Conservation (phyloP, 768 basidiomycete genomes). For the Trametes punicea region DNA sequence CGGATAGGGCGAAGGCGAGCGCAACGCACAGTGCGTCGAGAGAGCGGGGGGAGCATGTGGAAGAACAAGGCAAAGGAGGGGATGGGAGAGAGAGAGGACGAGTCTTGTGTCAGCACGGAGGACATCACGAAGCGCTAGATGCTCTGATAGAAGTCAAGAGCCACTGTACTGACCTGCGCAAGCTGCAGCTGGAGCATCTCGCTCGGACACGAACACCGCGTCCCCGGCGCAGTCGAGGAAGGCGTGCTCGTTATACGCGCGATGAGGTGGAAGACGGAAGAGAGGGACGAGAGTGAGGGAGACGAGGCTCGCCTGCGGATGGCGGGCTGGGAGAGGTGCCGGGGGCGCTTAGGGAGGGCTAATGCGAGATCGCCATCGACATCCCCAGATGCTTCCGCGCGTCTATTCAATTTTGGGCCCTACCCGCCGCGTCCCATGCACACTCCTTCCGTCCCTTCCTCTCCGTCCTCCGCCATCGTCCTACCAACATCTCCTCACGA, state of each 20-base stretch:
- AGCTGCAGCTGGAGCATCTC: constrained; percentile 19
- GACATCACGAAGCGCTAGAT: constrained; percentile 19
- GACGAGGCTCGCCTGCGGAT: background rate
- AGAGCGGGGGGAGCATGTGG: constrained; percentile 6
- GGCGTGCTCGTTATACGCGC: constrained; percentile 13
- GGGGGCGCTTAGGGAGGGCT: background rate
- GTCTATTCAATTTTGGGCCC: constrained; percentile 22
- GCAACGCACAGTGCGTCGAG: background rate
- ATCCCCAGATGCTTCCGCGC: constrained; percentile 13
- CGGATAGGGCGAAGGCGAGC: background rate
- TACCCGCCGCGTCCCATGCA: constrained; percentile 5
- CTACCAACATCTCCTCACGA: background rate
- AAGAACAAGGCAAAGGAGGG: background rate
- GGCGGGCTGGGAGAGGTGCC: background rate
- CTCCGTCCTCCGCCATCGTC: background rate
- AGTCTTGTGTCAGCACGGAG: constrained; percentile 21
- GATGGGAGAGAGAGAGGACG: constrained; percentile 4
- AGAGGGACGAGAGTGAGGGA: background rate
- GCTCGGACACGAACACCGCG: constrained; percentile 4
- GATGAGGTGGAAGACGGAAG: background rate
- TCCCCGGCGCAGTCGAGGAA: constrained; percentile 2
- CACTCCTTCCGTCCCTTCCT: background rate
- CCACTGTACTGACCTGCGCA: constrained; percentile 20
- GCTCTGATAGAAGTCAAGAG: constrained; percentile 18
- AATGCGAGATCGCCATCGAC: constrained; percentile 7